Evolutionary conservation across 768 basidiomycete species (phyloP), one percentile per base, ranked within the genome.

Genomic region (Lentinula edodes): DNA sequence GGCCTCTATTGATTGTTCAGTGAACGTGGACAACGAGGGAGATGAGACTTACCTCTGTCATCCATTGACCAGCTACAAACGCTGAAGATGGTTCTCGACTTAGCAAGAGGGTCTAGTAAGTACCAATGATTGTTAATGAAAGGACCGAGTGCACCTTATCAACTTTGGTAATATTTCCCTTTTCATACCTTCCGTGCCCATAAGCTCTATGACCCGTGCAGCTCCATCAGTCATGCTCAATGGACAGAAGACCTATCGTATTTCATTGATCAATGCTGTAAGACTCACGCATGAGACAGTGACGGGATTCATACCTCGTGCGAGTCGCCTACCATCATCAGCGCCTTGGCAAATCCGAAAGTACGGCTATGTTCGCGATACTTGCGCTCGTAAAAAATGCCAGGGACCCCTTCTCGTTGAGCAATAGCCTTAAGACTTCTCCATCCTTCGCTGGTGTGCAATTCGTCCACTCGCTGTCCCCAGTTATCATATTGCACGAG

Each of bases 51-150:
- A 81, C 88, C 74, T 91, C 89, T 3, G 90, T 91, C 90, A 90
- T 90, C 89, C 89, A 92, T 72, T 92, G 90, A 0, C 90, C 90
- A 9, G 89, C 83, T 5, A 86, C 89, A 63, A 85, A 91, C 0
- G 88, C 86, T 35, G 71, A 60, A 1, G 74, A 67, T 8, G 88
- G 83, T 67, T 91, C 81, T 5, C 85, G 87, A 67, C 89, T 48
- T 89, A 61, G 4, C 20, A 20, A 36, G 8, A 52, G n/a, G 35
- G n/a, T 50, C 39, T 51, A 12, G n/a, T 15, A 7, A 38, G 55
- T 10, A 43, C 16, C 16, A 8, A 39, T 46, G 39, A 32, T 58
- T n/a, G 34, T 6, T 13, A 35, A 46, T 48, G 43, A 41, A 28
- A 5, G 23, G 28, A 2, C 60, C 5, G 54, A 58, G 52, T 50